Percentiles rank a stretch among this genome's conserved stretches.
Conservation (phyloP, 768 basidiomycete genomes). For the Russula sp. region DNA sequence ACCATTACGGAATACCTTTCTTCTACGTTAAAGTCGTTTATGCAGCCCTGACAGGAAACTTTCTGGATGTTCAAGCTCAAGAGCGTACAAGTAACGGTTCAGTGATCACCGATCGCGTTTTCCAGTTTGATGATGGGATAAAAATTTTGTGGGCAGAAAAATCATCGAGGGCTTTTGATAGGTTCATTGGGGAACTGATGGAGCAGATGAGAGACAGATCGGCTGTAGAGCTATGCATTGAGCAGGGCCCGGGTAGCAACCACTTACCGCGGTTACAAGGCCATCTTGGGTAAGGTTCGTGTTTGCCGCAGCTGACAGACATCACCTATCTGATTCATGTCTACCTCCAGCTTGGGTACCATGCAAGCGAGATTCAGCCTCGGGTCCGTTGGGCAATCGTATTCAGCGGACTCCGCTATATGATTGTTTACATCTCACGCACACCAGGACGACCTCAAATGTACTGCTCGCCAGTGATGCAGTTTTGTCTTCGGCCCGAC, state of each 20-base stretch:
- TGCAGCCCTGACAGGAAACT: not conserved
- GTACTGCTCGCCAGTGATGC: not conserved
- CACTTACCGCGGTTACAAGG: not conserved
- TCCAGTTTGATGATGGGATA: too few species aligned
- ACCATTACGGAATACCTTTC: too few species aligned
- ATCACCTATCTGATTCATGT: not conserved
- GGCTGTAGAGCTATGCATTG: not conserved
- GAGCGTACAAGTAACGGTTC: too few species aligned
- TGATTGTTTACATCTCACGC: not conserved
- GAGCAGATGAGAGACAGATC: not conserved
- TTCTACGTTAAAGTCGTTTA: too few species aligned
- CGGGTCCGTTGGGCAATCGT: not conserved
- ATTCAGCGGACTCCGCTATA: not conserved
- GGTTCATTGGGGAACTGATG: not conserved
- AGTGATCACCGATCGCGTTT: too few species aligned
- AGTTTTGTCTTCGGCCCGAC: not conserved
- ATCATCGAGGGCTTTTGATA: not conserved
- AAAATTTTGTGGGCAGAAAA: too few species aligned
- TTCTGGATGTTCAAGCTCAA: too few species aligned
- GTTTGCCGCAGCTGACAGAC: not conserved
- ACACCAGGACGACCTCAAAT: not conserved
- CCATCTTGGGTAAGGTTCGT: slow-evolving; percentile 4
- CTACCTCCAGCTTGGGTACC: not conserved
- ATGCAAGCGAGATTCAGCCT: not conserved
- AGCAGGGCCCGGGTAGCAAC: not conserved